Conservation (phyloP, 441 rosid genomes). For the Geranium incanum region DNA sequence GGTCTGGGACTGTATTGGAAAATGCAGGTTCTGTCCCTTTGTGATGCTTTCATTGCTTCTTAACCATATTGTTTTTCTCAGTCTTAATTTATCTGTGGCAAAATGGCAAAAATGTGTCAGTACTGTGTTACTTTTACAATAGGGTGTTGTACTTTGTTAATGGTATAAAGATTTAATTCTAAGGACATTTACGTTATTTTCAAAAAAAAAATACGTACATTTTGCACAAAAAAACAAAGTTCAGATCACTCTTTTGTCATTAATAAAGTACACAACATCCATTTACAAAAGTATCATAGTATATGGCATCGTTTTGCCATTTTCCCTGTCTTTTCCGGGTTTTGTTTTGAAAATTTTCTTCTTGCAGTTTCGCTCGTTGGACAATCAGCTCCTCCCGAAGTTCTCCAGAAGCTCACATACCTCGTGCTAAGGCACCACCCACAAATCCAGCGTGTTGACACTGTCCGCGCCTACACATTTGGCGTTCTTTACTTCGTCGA, state of each 20-base stretch:
- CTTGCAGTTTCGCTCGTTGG: background rate
- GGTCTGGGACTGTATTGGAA: background rate
- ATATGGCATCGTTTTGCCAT: no score
- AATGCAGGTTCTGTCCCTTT: background rate
- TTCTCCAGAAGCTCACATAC: constrained; percentile 2
- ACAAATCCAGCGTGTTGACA: background rate
- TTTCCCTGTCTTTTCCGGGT: no score
- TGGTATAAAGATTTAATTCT: no score
- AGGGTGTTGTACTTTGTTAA: no score
- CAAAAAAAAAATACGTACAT: no score
- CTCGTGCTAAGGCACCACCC: constrained; percentile 2
- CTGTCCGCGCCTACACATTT: constrained; percentile 9
- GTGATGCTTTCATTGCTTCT: background rate
- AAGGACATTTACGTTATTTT: no score
- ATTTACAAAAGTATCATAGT: no score
- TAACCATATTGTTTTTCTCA: background rate
- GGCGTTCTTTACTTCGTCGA: constrained; percentile 13
- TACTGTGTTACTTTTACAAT: no score
- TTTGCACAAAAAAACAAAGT: no score
- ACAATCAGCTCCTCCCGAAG: constrained; percentile 1
- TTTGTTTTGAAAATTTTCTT: background rate
- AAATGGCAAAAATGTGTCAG: no score
- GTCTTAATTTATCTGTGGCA: background rate
- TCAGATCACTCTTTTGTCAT: no score
- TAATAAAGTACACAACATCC: no score